Evolutionary conservation across 2,329 filamentous ascomycete genomes (phyloP), one percentile per base, ranked within the genome.

Genomic region (Neonectria magnoliae): DNA sequence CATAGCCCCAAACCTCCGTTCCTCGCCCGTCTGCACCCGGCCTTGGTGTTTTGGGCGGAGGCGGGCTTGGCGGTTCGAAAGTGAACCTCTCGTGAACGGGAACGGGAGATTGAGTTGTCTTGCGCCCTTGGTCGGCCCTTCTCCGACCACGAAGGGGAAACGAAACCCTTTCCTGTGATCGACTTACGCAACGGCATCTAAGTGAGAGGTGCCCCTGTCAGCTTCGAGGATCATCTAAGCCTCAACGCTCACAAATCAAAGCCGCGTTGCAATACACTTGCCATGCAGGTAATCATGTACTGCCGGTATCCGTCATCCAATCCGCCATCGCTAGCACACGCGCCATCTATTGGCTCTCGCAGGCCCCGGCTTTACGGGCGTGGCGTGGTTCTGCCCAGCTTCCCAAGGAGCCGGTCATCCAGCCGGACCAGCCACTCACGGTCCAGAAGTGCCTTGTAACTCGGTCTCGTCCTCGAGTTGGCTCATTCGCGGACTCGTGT

Each of bases 241-340:
- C 16, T 45, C 22, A 27, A 48, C 4, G 27, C 47, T 50, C 29
- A 31, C 47, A 50, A 50, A 50, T 50, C 47, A 50, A 29, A 18
- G 47, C 25, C 11, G 25, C n/a, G 11, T 27, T 8, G 6, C 25
- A 25, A 25, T 31, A n/a, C 36, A n/a, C 48, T 60, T 38, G 18
- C 29, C 42, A 59, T 63, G 61, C 61, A 59, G 18, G 47, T 20
- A 51, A 58, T 41, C 36, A 52, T 62, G 48, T 63, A 29, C 27
- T 55, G 56, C 61, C 61, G 56, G 61, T 56, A 64, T 45, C 61
- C 61, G 51, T 64, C 61, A 62, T 27, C 58, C 47, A 36, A 38
- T n/a, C 47, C 20, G 22, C 51, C 50, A 36, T 55, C 47, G 10
- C 48, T 38, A 18, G 53, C 29, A 31, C 48, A 38, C 29, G 48